phyloP scores from a whole-genome alignment of 1,139 yeast genomes.

The Candida neerlandica region DNA sequence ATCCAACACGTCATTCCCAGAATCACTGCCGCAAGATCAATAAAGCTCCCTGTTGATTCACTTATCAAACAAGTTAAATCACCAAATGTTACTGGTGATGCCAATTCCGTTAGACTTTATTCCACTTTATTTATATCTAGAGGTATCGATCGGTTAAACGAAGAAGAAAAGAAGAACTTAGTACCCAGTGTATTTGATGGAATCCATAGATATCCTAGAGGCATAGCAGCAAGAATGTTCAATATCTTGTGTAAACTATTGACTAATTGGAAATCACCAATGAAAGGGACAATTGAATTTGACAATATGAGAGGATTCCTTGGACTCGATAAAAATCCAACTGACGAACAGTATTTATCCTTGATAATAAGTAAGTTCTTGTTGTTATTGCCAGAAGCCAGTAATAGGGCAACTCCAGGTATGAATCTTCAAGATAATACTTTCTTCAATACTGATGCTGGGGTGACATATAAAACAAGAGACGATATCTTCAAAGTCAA shows the following conservation, averaged over 20 bases:
- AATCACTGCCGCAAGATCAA: conserved; percentile 54
- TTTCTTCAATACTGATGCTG: conserved; percentile 70
- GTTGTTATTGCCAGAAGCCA: conserved; percentile 50
- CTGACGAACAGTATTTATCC: conserved; percentile 47
- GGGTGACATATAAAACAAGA: conserved; percentile 53
- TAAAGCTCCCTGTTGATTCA: conserved; percentile 63
- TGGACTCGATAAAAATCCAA: conserved; percentile 28
- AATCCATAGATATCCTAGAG: conserved; percentile 38
- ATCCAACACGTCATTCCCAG: conserved; percentile 71
- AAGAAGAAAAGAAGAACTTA: conserved; percentile 35
- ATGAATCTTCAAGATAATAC: conserved; percentile 54
- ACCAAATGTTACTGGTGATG: conserved; percentile 51
- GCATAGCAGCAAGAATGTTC: conserved; percentile 62
- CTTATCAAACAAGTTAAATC: conserved; percentile 63
- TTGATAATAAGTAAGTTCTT: conserved; percentile 57
- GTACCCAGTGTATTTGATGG: conserved; percentile 53
- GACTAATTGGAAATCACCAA: conserved; percentile 52
- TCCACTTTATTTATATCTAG: conserved; percentile 67
- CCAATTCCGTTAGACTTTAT: conserved; percentile 61
- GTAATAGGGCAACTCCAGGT: conserved; percentile 51
- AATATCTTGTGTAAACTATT: conserved; percentile 60
- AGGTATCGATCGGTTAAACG: conserved; percentile 57
- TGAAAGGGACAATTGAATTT: conserved; percentile 46
- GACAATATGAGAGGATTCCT: conserved; percentile 34
- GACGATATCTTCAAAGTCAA: conserved; percentile 53